Base-by-base conservation (phyloP, 768 basidiomycete species). In the Rhizopogon vinicolor region DNA sequence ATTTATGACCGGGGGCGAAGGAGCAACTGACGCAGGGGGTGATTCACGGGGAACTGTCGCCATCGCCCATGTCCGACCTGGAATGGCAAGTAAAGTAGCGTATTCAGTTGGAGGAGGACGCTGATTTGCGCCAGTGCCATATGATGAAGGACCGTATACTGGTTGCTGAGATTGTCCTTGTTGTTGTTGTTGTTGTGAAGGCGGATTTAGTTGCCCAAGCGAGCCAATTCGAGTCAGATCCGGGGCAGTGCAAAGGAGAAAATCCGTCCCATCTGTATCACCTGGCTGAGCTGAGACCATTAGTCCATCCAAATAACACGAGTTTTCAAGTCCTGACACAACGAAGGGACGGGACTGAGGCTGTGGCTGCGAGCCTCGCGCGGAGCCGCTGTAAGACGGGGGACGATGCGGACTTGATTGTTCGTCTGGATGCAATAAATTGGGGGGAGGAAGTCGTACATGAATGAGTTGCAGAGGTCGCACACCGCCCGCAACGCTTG, bases 21-120 rank as follows among this genome's bases (percentile, higher is more conserved):
- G 80, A 7, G 68, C 62, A 1, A 69, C 58, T 37, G 68, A 66
- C 12, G 81, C 75, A 0, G 67, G 57, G 1, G 71, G 57, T 7
- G 66, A 59, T 18, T 59, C 60, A 25, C 67, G 73, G 3, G 76
- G 74, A 39, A 87, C 76, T 18, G 80, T 74, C 3, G 87, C 86
- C 75, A 92, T 86, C 25, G 86, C 88, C 90, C 91, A 93, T 7
- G 91, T 91, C 59, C 85, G 75, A 1, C 93, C 93, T 13, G 87
- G 85, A 54, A 95, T 85, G 10, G 86, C 75, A n/a, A 94, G 71
- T 25, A 93, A 65, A 5, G 84, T 83, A 2, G 91, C 87, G 57
- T 90, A 82, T 61, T 96, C 93, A 9, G 84, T 84, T 44, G 93
- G 73, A 10, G 85, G 84, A 3, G 85, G 82, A 19, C 87, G 77